Conservation (phyloP, 2,329 filamentous ascomycete species). For the Leptosphaerulina australis region DNA sequence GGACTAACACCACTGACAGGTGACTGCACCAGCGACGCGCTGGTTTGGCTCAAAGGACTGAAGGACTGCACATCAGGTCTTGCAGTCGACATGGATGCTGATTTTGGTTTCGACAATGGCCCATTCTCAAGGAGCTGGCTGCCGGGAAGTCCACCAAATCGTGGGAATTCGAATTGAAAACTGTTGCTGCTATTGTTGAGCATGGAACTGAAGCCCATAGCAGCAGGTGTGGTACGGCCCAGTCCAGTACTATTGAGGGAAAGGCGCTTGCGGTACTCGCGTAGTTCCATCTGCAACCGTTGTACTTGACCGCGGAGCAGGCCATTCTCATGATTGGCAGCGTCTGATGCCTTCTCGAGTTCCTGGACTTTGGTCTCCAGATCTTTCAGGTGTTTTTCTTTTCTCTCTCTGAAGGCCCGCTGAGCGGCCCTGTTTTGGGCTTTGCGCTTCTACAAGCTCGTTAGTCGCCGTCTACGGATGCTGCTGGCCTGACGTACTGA, state of each 20-base stretch:
- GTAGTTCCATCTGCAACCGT: conserved; percentile 80
- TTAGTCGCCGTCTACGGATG: conserved; percentile 28
- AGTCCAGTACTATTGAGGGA: conserved; percentile 62
- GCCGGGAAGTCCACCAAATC: conserved; percentile 72
- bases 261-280: conserved; percentile 88
- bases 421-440: conserved; percentile 71
- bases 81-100: conserved; percentile 30
- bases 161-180: conserved; percentile 96
- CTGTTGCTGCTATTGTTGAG: conserved; percentile 64
- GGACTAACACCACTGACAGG: conserved; percentile 42
- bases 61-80: conserved; percentile 43
- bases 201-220: conserved; percentile 53
- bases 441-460: conserved; percentile 76
- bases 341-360: conserved; percentile 80
- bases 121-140: conserved; percentile 59
- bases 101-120: conserved; percentile 45
- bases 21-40: conserved; percentile 32
- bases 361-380: conserved; percentile 71
- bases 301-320: conserved; percentile 86
- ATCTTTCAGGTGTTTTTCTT: conserved; percentile 69
- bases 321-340: conserved; percentile 83
- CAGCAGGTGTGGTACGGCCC: conserved; percentile 55
- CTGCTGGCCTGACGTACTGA: conserved; percentile 69
- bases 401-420: conserved; percentile 66
- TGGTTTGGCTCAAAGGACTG: conserved; percentile 46